Conservation (phyloP, 2,329 filamentous ascomycete species). For the Apiospora phragmitis region DNA sequence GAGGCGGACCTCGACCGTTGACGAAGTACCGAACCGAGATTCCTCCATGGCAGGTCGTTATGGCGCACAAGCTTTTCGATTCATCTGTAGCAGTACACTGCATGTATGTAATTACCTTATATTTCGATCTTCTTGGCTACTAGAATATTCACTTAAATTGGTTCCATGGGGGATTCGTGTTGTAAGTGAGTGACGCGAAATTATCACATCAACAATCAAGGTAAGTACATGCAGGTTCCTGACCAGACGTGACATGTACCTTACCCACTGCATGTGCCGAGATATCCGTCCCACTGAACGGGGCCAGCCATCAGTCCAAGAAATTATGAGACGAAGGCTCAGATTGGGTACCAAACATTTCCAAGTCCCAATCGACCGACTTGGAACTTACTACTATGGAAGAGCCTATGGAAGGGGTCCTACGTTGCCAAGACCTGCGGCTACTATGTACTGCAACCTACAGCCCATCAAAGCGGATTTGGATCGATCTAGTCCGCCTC, state of each 20-base stretch:
- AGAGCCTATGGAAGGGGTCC: background rate
- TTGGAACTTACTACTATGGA: no score
- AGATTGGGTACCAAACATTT: background rate
- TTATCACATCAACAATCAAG: no score
- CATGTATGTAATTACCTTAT: background rate
- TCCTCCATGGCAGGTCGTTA: background rate
- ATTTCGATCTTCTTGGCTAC: background rate
- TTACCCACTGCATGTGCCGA: slow-evolving; percentile 6
- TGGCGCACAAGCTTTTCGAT: background rate
- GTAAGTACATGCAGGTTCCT: background rate
- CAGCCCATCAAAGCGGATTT: background rate
- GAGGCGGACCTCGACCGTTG: background rate
- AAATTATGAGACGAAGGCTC: background rate
- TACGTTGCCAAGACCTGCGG: background rate
- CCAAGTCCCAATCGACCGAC: background rate
- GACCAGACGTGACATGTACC: slow-evolving; percentile 2
- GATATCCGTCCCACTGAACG: background rate
- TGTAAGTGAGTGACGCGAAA: background rate
- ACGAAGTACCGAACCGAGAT: slow-evolving; percentile 7
- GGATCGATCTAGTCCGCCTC: background rate
- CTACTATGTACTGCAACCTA: background rate
- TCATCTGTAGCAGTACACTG: background rate
- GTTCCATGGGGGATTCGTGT: background rate
- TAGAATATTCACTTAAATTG: background rate
- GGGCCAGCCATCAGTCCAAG: background rate